Evolutionary conservation across 2,329 filamentous ascomycete genomes (phyloP), one percentile per base, ranked within the genome.

Genomic region (Nectriaceae sp.): DNA sequence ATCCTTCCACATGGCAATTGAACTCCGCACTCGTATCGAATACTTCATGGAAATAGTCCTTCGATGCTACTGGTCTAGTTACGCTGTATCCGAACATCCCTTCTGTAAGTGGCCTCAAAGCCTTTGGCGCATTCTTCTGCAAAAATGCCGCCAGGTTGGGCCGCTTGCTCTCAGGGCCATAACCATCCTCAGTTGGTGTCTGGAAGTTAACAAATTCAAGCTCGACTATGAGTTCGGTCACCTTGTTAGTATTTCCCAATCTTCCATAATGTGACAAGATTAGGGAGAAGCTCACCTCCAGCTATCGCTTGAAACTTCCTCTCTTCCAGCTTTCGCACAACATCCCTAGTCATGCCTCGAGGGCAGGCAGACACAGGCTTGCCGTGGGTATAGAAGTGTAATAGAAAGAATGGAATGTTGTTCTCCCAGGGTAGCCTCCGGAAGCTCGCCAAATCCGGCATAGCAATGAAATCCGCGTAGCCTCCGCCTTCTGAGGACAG

Each of bases 71-170:
- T 0, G 89, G 87, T 36, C 88, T 75, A 11, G 88, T 90, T 53
- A 91, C 74, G 57, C 87, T 90, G 69, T 93, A 93, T 22, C 88
- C 88, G 59, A 91, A 91, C 88, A 91, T 91, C 53, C 88, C 88
- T 60, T 90, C 85, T 21, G 88, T 91, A 38, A 93, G 70, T 19
- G 84, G 74, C 1, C 87, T 86, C 2, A 92, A 75, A 5, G 78
- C 65, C 41, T 81, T 72, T 18, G 84, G 81, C 0, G 84, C 77
- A 60, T 90, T 87, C 13, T 82, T 73, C 59, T 79, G 75, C 24
- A 90, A 75, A 64, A 84, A 90, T 4, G 77, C 72, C 4, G 86
- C 84, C 2, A 87, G 84, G 16, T 82, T 84, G 50, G 85, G 80
- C 35, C 75, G 64, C 13, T 73, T 69, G 21, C 73, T 69, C n/a